A percentile compares a stretch with the other conserved stretches of the same genome.
Evolutionary conservation across 2,329 filamentous ascomycete genomes (phyloP).

Genomic region (Colletotrichum tropicale): DNA sequence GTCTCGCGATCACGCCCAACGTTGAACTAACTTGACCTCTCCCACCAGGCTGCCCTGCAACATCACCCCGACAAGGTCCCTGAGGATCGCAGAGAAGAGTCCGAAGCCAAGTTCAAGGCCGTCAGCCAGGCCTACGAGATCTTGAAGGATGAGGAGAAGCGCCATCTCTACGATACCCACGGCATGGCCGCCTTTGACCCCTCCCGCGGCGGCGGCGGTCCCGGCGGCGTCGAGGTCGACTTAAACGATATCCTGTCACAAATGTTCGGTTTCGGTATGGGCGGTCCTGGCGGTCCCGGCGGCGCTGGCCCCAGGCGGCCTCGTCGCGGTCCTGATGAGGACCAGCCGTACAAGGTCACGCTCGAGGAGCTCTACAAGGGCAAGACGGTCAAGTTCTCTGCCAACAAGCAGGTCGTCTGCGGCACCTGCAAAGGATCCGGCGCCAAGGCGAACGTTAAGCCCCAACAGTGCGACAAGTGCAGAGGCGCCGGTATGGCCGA

Average conservation of each 20-base stretch:
- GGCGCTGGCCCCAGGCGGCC: slow-evolving; percentile 64
- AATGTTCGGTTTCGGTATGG: slow-evolving; percentile 84
- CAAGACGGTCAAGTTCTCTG: slow-evolving; percentile 96
- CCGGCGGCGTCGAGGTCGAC: slow-evolving; percentile 74
- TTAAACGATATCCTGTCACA: slow-evolving; percentile 91
- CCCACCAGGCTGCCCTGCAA: slow-evolving; percentile 74
- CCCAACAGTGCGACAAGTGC: slow-evolving; percentile 82
- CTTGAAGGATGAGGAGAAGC: slow-evolving; percentile 92
- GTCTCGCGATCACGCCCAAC: not conserved
- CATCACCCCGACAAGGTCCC: slow-evolving; percentile 96
- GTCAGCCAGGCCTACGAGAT: slow-evolving; percentile 97
- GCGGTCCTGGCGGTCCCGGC: slow-evolving; percentile 45
- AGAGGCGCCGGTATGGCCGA: slow-evolving; percentile 80
- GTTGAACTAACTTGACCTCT: slow-evolving; percentile 9
- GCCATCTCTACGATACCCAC: slow-evolving; percentile 88
- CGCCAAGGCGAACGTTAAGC: slow-evolving; percentile 89
- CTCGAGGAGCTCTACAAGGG: slow-evolving; percentile 98
- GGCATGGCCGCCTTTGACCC: slow-evolving; percentile 96
- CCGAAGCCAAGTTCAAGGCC: slow-evolving; percentile 91
- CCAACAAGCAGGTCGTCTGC: slow-evolving; percentile 93
- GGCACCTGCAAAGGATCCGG: slow-evolving; percentile 85
- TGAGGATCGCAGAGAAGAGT: slow-evolving; percentile 81
- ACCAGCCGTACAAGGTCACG: slow-evolving; percentile 88
- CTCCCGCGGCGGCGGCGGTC: slow-evolving; percentile 62
- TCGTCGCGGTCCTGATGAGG: slow-evolving; percentile 79